These are phyloP conservation scores for Acer yangbiense DNA, from an alignment of 345 rosid genomes.

Conservation along the genomic window DNA sequence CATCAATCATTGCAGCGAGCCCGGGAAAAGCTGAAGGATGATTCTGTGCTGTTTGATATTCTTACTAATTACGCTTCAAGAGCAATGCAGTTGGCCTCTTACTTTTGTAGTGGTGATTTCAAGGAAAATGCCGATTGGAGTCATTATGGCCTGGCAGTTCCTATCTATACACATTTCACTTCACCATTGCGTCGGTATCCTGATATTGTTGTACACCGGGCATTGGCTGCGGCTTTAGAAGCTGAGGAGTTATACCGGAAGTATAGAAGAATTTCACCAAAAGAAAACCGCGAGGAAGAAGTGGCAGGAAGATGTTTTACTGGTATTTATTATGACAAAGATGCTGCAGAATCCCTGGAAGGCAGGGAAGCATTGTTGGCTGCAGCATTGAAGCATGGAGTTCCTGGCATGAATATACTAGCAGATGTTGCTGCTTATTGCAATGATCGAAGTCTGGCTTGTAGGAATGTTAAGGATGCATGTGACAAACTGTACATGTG, in stretches of 20 bases:
- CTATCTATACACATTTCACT: conserved; percentile 90
- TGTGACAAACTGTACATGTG: conserved; percentile 84
- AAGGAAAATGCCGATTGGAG: conserved; percentile 65
- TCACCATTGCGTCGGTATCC: conserved; percentile 90
- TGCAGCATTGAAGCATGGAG: conserved; percentile 62
- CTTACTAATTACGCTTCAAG: conserved; percentile 69
- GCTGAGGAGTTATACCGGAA: conserved; percentile 60
- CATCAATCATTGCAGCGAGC: conserved; percentile 59
- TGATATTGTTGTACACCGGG: conserved; percentile 86
- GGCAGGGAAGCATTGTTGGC: conserved; percentile 57
- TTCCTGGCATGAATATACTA: conserved; percentile 54
- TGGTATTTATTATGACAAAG: conserved; percentile 56
- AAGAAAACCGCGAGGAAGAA: conserved; percentile 20
- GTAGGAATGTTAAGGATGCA: conserved; percentile 75
- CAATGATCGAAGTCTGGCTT: conserved; percentile 68
- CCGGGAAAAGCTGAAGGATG: conserved; percentile 68
- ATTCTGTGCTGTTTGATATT: conserved; percentile 59
- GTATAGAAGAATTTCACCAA: conserved; percentile 19
- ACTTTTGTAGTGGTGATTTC: conserved; percentile 77
- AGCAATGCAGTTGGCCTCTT: conserved; percentile 80
- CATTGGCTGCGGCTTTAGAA: conserved; percentile 80
- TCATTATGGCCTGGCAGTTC: conserved; percentile 84
- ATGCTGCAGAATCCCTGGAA: conserved; percentile 58
- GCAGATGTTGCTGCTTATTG: conserved; percentile 63
- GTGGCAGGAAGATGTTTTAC: conserved; percentile 49